Base-by-base conservation (phyloP, 768 basidiomycete species). In the Tubosaeta sp. region DNA sequence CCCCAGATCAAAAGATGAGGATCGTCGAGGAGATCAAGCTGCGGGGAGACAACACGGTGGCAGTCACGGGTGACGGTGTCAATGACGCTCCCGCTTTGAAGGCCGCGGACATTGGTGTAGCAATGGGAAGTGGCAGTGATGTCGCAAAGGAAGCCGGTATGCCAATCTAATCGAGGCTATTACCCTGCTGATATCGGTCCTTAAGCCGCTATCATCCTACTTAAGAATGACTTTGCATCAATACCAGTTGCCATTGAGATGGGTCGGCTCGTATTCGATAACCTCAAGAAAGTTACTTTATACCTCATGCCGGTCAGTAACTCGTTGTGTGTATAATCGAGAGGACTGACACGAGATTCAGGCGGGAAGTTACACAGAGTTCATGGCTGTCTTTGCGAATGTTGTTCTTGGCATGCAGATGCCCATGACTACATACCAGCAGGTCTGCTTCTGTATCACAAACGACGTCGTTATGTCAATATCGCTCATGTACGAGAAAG, bases 331-430 rank as follows among this genome's bases (percentile, higher is more conserved):
- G 9, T 10, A 11, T 19, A 13, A 40, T 42, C 12, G 34, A 44
- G 36, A 22, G 11, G n/a, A 6, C 22, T 51, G 19, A 61, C 38
- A 1, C 9, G 9, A n/a, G 10, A 29, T 18, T 21, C 57, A 76
- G 68, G 74, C 75, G 24, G 78, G 79, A 35, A 76, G 74, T 11
- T 84, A 81, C 66, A 72, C 79, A 6, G 80, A 84, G 57, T 75
- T 82, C 55, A 75, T 81, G 70, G 71, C 80, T 3, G 78, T 85
- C 50, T 61, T 83, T 9, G 49, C 76, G 30, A 82, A 81, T 54
- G 78, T 80, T n/a, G 68, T 82, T 53, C 60, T 81, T 21, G 83
- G 83, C 43, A 77, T 84, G 61, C 83, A 81, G 22, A 67, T 81
- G n/a, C 70, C 79, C 11, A 72, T 84, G 41, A 75, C 72, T 45